Evolutionary conservation across 116 monocot genomes (phyloP).

Genomic region (Papilionanthe hybrid): DNA sequence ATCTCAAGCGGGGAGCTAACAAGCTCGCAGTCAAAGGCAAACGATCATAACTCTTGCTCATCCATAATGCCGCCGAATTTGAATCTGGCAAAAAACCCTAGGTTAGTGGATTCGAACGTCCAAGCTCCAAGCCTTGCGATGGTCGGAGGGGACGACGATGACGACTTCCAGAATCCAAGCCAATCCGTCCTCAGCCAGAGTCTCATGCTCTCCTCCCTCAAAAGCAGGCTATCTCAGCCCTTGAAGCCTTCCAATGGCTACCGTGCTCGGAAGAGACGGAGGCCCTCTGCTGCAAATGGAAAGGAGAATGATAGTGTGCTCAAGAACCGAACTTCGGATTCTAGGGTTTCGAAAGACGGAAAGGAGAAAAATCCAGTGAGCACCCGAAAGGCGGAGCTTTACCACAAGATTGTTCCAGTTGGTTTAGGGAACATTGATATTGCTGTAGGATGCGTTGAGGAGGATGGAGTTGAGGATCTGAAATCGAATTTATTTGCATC

Average conservation of each 20-base stretch:
- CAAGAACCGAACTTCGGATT: neutral
- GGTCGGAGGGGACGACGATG: constrained; percentile 32
- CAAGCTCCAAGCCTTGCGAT: constrained; percentile 16
- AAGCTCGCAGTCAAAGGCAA: too few relatives aligned
- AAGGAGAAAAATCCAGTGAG: constrained; percentile 4
- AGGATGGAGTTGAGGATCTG: constrained; percentile 4
- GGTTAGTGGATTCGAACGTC: neutral
- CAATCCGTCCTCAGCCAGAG: constrained; percentile 29
- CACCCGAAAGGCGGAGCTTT: constrained; percentile 5
- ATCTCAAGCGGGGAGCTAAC: too few relatives aligned
- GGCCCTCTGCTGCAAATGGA: constrained; percentile 17
- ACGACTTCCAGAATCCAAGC: constrained; percentile 71
- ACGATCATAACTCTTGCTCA: too few relatives aligned
- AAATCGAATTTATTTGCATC: neutral
- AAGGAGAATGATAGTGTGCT: constrained; percentile 43
- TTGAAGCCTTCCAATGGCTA: constrained; percentile 33
- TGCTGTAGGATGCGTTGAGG: neutral
- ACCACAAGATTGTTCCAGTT: neutral
- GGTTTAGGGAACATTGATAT: neutral
- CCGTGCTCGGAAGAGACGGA: constrained; percentile 40
- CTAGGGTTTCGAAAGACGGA: neutral
- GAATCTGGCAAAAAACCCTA: neutral
- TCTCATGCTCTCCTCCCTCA: constrained; percentile 25
- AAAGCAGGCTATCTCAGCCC: constrained; percentile 6
- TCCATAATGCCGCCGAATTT: neutral